Conservation (phyloP, 2,329 filamentous ascomycete species). For the Leptoxyphium fumago region DNA sequence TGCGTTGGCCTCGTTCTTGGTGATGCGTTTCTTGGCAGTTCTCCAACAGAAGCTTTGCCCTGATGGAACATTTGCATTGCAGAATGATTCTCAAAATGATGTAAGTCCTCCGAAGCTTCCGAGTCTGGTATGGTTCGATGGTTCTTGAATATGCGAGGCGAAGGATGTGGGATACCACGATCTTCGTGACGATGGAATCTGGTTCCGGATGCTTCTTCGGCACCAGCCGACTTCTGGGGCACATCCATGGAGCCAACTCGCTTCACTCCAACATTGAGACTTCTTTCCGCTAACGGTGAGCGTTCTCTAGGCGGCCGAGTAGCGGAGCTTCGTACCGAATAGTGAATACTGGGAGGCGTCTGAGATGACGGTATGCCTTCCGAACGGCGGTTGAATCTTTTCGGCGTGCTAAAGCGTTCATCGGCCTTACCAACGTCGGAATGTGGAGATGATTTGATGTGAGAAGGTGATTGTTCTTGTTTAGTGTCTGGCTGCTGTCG, state of each 20-base stretch:
- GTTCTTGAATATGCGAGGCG: background rate
- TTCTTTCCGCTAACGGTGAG: constrained; percentile 8
- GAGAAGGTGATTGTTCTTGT: background rate
- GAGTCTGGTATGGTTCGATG: constrained; percentile 1
- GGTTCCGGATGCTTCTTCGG: background rate
- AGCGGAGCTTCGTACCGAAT: constrained; percentile 4
- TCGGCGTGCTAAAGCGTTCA: constrained; percentile 4
- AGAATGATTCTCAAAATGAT: background rate
- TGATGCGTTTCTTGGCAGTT: background rate
- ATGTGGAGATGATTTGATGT: background rate
- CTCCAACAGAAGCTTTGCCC: background rate
- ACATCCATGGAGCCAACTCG: no score
- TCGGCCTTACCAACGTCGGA: background rate
- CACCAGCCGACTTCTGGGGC: background rate
- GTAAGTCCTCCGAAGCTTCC: background rate
- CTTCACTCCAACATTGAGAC: constrained; percentile 3
- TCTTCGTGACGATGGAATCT: constrained; percentile 3
- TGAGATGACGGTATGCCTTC: constrained; percentile 11
- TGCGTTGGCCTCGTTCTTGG: constrained; percentile 7
- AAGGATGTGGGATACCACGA: background rate
- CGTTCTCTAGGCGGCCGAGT: constrained; percentile 1
- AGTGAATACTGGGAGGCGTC: constrained; percentile 7
- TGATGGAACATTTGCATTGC: background rate
- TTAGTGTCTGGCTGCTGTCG: background rate
- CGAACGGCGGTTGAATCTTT: constrained; percentile 1